phyloP scores from a whole-genome alignment of 1,284 basidiomycete genomes.

The Athelia psychrophila region DNA sequence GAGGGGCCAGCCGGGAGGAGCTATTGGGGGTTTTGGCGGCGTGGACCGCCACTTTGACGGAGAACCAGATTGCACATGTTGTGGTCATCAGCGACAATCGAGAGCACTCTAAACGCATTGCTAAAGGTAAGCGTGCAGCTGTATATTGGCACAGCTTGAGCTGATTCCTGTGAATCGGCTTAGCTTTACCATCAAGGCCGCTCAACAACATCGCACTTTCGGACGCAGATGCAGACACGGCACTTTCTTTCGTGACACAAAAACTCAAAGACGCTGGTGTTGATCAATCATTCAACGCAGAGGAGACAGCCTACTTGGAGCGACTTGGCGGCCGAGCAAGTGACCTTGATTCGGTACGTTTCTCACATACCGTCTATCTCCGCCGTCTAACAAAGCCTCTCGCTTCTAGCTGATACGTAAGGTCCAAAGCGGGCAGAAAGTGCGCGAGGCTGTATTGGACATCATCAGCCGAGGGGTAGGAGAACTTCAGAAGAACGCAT shows the following conservation, averaged over 20 bases:
- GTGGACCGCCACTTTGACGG: slow-evolving; percentile 83
- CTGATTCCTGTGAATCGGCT: slow-evolving; percentile 1
- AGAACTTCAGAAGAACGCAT: slow-evolving; percentile 88
- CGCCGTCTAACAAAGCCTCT: slow-evolving; percentile 5
- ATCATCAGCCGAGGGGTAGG: slow-evolving; percentile 78
- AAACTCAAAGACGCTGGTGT: slow-evolving; percentile 68
- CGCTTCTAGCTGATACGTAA: slow-evolving; percentile 76
- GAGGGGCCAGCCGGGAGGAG: slow-evolving; percentile 66
- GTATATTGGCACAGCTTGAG: background rate
- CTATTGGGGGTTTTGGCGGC: slow-evolving; percentile 76
- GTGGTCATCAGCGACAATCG: slow-evolving; percentile 90
- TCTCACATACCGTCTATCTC: background rate
- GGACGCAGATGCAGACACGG: slow-evolving; percentile 83
- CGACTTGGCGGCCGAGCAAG: slow-evolving; percentile 86
- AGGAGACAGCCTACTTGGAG: slow-evolving; percentile 59
- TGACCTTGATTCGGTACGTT: slow-evolving; percentile 76
- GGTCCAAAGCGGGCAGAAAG: slow-evolving; percentile 68
- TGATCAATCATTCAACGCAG: slow-evolving; percentile 45
- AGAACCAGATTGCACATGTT: slow-evolving; percentile 89
- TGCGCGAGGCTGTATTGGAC: slow-evolving; percentile 86
- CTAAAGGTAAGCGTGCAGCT: slow-evolving; percentile 55
- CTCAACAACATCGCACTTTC: slow-evolving; percentile 75
- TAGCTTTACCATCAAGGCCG: slow-evolving; percentile 86
- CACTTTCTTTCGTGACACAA: slow-evolving; percentile 78
- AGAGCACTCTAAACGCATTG: slow-evolving; percentile 81